These are phyloP conservation scores for Citrus medica DNA, from an alignment of 345 rosid genomes.

Conservation along the genomic window DNA sequence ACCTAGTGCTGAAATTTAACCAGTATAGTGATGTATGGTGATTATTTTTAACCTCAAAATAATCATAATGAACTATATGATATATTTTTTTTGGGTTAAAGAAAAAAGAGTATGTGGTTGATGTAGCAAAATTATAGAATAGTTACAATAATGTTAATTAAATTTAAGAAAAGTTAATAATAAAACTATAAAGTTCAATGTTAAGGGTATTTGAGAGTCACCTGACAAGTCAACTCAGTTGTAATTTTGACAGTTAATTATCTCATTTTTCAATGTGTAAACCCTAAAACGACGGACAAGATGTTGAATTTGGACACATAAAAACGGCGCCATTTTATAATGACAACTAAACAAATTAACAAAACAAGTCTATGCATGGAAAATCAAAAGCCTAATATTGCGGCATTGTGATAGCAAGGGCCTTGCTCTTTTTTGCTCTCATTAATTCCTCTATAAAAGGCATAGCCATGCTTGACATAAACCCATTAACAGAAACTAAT, in stretches of 20 bases:
- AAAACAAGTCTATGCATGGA: neutral
- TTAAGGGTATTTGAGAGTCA: no score
- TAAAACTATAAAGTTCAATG: no score
- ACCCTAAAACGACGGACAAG: slow-evolving; percentile 12
- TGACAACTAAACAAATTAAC: neutral
- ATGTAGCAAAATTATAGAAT: no score
- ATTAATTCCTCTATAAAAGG: slow-evolving; percentile 2
- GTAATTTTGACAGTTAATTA: neutral
- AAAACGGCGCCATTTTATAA: neutral
- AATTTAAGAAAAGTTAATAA: no score
- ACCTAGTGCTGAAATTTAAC: no score
- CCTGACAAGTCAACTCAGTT: neutral
- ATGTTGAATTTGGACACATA: slow-evolving; percentile 2
- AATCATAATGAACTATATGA: no score
- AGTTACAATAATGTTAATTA: no score
- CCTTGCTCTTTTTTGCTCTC: neutral
- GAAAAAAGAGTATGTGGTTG: no score
- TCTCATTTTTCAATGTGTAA: neutral
- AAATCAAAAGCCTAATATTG: slow-evolving; percentile 16
- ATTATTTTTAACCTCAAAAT: no score
- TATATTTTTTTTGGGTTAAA: no score
- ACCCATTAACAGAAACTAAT: neutral
- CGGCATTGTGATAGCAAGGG: neutral
- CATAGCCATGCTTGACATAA: neutral
- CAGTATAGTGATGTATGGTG: no score